These are phyloP conservation scores for Capsicum pubescens DNA, from an alignment of 257 asterid genomes.

Conservation along the genomic window DNA sequence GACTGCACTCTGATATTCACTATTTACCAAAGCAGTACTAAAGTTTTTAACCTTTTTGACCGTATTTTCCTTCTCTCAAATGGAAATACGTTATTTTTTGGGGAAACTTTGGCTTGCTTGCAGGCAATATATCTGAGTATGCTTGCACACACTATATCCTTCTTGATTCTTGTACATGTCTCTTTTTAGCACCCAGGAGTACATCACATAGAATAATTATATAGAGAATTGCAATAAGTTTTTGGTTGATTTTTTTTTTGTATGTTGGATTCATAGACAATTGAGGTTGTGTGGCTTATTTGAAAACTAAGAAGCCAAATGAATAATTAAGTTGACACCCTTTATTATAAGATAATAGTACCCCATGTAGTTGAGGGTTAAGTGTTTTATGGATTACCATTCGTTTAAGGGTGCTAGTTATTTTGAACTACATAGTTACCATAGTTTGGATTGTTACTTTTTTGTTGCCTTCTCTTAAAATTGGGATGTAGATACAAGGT, in stretches of 20 bases:
- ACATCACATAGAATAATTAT: constrained; percentile 13
- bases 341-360: background rate
- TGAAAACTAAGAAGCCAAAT: background rate
- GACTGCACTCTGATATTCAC: constrained; percentile 97
- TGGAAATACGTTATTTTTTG: constrained; percentile 97
- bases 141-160: background rate
- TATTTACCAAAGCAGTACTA: constrained; percentile 96
- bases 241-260: constrained; percentile 6
- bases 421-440: background rate
- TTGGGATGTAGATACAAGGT: background rate
- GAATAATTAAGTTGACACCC: background rate
- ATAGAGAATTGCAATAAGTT: background rate
- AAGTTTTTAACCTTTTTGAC: constrained; percentile 98
- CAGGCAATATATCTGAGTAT: constrained; percentile 64
- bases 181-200: constrained; percentile 2
- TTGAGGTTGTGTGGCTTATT: constrained; percentile 2
- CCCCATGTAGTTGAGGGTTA: background rate
- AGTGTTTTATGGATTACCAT: background rate
- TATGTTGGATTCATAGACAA: background rate
- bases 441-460: background rate
- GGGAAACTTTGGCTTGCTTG: constrained; percentile 97
- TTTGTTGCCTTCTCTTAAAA: background rate
- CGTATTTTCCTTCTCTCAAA: constrained; percentile 96
- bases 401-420: background rate
- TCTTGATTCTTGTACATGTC: constrained; percentile 24